Percentiles rank a stretch among this genome's conserved stretches.
Evolutionary conservation across 306 rosid species (phyloP).

Genomic region (Phaseolus lunatus): DNA sequence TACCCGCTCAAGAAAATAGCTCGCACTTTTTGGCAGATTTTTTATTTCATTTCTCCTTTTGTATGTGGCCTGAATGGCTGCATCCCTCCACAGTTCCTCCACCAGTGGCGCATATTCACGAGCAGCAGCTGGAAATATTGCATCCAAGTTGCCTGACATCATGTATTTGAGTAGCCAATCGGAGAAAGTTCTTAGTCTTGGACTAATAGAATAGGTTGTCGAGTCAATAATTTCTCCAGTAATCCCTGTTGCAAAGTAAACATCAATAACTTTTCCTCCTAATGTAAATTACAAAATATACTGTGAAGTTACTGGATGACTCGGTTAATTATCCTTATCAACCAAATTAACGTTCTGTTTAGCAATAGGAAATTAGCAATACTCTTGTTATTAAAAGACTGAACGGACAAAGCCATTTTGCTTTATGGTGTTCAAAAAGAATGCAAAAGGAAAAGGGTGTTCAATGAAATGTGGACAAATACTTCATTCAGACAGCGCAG

Average conservation of each 20-base stretch:
- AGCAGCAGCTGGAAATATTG: constrained; percentile 65
- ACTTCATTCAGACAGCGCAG: not conserved
- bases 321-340: not conserved
- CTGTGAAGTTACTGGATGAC: not conserved
- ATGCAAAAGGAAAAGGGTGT: not conserved
- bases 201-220: constrained; percentile 60
- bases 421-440: not conserved
- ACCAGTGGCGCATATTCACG: constrained; percentile 61
- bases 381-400: not conserved
- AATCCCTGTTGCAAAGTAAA: constrained; percentile 49
- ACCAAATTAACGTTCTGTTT: not conserved
- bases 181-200: constrained; percentile 61
- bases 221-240: constrained; percentile 42
- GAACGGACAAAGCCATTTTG: not conserved
- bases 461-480: not conserved
- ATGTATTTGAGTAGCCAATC: constrained; percentile 70
- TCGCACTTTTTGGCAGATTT: constrained; percentile 71
- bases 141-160: constrained; percentile 62
- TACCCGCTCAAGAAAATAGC: constrained; percentile 76
- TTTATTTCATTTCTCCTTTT: constrained; percentile 68
- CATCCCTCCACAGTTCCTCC: constrained; percentile 75
- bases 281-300: constrained; percentile 7
- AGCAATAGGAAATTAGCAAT: not conserved
- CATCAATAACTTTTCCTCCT: constrained; percentile 14
- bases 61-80: constrained; percentile 82